phyloP scores from a whole-genome alignment of 2,329 filamentous ascomycete species.

The Xenoacremonium recifei region DNA sequence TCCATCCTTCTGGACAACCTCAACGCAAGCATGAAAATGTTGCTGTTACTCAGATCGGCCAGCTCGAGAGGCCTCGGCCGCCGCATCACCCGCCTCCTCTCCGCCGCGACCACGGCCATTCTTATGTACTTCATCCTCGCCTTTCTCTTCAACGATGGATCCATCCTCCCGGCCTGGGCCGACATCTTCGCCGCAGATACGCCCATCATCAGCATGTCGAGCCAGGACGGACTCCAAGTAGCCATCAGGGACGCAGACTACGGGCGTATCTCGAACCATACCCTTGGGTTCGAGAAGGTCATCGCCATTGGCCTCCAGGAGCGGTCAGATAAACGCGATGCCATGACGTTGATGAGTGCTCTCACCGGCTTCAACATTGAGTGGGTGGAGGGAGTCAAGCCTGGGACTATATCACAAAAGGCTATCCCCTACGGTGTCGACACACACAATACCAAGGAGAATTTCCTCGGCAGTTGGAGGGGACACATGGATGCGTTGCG shows the following conservation, averaged over 20 bases:
- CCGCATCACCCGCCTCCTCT: not conserved
- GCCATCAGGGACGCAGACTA: conserved; percentile 3
- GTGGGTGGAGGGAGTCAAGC: conserved; percentile 46
- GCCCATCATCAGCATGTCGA: not conserved
- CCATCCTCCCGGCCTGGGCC: not conserved
- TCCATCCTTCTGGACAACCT: too few species aligned
- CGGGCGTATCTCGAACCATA: conserved; percentile 11
- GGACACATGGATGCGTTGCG: conserved; percentile 37
- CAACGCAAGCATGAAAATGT: too few species aligned
- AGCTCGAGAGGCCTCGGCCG: too few species aligned
- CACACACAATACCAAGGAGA: conserved; percentile 24
- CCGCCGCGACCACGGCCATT: not conserved
- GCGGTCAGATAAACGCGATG: conserved; percentile 49
- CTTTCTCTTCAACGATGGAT: not conserved
- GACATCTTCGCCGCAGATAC: not conserved
- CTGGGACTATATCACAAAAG: conserved; percentile 35
- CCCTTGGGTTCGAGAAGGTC: conserved; percentile 44
- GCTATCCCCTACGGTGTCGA: conserved; percentile 31
- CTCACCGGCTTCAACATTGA: conserved; percentile 44
- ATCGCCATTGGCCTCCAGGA: conserved; percentile 50
- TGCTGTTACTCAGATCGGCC: too few species aligned
- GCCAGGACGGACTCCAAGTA: not conserved
- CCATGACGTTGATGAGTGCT: conserved; percentile 44
- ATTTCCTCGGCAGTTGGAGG: conserved; percentile 41
- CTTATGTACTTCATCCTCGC: not conserved